A percentile compares a stretch with the other conserved stretches of the same genome.
phyloP scores from a whole-genome alignment of 2,329 filamentous ascomycete species.

The Calonectria henricotiae region DNA sequence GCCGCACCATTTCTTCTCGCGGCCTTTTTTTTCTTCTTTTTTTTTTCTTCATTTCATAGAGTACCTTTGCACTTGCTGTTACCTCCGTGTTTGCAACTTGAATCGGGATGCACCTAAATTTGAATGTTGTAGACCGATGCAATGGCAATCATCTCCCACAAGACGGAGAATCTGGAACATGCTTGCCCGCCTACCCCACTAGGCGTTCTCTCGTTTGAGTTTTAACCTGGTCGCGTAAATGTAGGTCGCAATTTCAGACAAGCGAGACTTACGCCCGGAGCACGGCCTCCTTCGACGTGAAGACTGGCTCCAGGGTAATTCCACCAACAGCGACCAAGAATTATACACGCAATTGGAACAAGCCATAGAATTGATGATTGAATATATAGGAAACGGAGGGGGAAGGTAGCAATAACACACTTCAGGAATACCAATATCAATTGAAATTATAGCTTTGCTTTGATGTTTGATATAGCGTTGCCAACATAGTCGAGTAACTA shows the following conservation, averaged over 20 bases:
- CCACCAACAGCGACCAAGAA: background rate
- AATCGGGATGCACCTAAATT: background rate
- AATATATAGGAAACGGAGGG: no score
- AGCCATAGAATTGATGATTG: background rate
- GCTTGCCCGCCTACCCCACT: background rate
- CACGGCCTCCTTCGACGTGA: background rate
- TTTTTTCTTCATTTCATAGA: background rate
- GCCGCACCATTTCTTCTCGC: no score
- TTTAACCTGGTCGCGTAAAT: constrained; percentile 12
- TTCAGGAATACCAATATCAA: no score
- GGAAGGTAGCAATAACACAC: no score
- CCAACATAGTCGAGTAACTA: no score
- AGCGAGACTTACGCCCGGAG: constrained; percentile 2
- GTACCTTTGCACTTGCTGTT: background rate
- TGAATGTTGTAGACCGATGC: background rate
- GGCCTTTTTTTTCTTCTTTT: background rate
- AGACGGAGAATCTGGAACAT: background rate
- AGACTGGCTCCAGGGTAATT: constrained; percentile 2
- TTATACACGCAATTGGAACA: background rate
- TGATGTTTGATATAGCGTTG: no score
- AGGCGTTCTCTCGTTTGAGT: background rate
- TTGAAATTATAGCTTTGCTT: no score
- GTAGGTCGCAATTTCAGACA: constrained; percentile 17
- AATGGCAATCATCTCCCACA: constrained; percentile 6
- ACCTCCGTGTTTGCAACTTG: background rate